Evolutionary conservation across 1,284 basidiomycete genomes (phyloP).

Genomic region (Mycosarcoma maydis): DNA sequence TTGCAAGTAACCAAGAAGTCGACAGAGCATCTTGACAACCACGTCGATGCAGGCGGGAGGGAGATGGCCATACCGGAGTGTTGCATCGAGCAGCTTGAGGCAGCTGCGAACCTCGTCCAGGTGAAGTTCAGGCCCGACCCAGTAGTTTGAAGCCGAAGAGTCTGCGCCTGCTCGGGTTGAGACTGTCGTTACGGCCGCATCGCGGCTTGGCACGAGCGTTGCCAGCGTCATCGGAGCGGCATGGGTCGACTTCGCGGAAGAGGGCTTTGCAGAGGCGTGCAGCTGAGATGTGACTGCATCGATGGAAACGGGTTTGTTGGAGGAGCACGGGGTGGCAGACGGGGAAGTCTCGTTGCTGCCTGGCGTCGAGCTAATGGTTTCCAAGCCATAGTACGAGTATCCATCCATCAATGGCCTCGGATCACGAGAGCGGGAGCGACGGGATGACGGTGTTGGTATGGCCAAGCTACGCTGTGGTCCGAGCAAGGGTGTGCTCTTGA

Average conservation of each 20-base stretch:
- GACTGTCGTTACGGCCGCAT: constrained; percentile 10
- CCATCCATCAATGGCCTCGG: constrained; percentile 50
- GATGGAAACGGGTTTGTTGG: constrained; percentile 29
- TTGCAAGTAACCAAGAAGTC: constrained; percentile 54
- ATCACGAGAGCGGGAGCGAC: constrained; percentile 51
- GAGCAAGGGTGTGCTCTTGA: constrained; percentile 24
- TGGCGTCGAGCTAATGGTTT: constrained; percentile 49
- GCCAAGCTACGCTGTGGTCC: constrained; percentile 20
- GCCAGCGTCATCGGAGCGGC: constrained; percentile 54
- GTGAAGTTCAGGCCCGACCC: constrained; percentile 50
- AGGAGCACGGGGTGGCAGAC: constrained; percentile 36
- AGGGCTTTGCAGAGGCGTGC: constrained; percentile 11
- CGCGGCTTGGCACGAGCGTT: constrained; percentile 47
- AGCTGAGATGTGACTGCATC: constrained; percentile 41
- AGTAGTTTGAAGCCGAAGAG: constrained; percentile 16
- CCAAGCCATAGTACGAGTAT: constrained; percentile 64
- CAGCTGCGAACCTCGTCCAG: constrained; percentile 53
- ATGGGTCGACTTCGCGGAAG: constrained; percentile 9
- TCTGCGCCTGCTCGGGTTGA: constrained; percentile 5
- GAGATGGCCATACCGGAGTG: constrained; percentile 58
- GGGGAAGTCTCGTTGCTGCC: constrained; percentile 45
- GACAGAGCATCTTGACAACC: constrained; percentile 56
- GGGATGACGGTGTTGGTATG: constrained; percentile 17
- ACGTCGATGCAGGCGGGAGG: constrained; percentile 53
- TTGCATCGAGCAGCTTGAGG: constrained; percentile 57